Evolutionary conservation across 2,329 filamentous ascomycete species (phyloP), one percentile per base, ranked within the genome.

Genomic region (Anisogramma anomala): DNA sequence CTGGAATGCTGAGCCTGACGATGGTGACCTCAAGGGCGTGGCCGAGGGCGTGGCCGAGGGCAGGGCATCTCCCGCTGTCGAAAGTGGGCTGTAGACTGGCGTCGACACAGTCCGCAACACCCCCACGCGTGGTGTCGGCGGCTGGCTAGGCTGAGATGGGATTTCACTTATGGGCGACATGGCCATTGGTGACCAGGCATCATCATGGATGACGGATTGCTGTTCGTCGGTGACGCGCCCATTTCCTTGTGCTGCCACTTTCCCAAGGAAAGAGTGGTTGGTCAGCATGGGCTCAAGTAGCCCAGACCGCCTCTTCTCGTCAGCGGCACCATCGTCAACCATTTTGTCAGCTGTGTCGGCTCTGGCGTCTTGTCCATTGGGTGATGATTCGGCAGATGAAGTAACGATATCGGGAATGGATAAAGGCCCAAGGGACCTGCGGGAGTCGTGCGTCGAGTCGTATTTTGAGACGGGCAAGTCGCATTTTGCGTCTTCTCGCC

Each of bases 171-270:
- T 38, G 33, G 45, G 45, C 38, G 45, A 44, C 30, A 39, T 31
- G 36, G 91, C 78, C 2, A 74, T 72, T 48, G 93, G 76, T 2
- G 84, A 81, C 55, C 80, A 82, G n/a, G 86, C 86, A 62, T 94
- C 77, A 55, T 91, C 74, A 14, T 94, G 66, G 2, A 82, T 87
- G 20, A 86, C 87, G 41, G 77, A 82, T 52, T 85, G 82, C 41
- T 94, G 64, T 61, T 94, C 87, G 43, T 93, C 83, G 74, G 93
- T 82, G 48, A 88, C 74, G 13, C 77, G 81, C 54, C 91, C 84
- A 57, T 89, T 84, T n/a, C 82, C 79, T 72, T 72, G 31, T 69
- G 53, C 30, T 66, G 52, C 55, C 14, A 55, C 50, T 39, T 55
- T 58, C 19, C 59, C 58, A 11, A 55, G 48, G 15, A 50, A 41